phyloP scores from a whole-genome alignment of 345 rosid genomes.

The Hibiscus syriacus region DNA sequence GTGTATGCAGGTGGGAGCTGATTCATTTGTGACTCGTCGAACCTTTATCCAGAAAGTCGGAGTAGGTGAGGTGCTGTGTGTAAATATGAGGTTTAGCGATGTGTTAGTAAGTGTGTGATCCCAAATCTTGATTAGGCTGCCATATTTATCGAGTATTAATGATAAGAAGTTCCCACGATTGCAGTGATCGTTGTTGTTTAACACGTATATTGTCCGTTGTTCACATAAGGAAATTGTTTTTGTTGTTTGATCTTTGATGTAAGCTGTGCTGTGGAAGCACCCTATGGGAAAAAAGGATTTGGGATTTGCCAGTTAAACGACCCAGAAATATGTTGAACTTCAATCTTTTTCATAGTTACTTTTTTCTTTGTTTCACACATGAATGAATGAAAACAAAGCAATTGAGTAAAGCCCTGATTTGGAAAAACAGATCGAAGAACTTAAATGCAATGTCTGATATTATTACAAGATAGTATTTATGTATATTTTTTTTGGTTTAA shows the following conservation, averaged over 20 bases:
- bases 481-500: too few species aligned
- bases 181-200: neutral
- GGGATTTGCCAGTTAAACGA: neutral
- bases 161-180: neutral
- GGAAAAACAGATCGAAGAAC: too few species aligned
- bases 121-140: conserved; percentile 3
- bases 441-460: too few species aligned
- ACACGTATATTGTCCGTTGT: neutral
- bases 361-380: too few species aligned
- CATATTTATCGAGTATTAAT: neutral
- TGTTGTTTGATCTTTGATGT: neutral
- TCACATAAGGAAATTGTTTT: neutral
- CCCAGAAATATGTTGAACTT: neutral
- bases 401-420: too few species aligned
- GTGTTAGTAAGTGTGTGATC: conserved; percentile 6
- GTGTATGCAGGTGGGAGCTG: conserved; percentile 35
- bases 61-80: conserved; percentile 9
- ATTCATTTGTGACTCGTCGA: neutral
- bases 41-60: conserved; percentile 2
- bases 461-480: too few species aligned
- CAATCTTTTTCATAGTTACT: too few species aligned
- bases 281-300: neutral
- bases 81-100: conserved; percentile 13
- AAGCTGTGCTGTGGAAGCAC: neutral
- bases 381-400: too few species aligned